phyloP scores from a whole-genome alignment of 2,329 filamentous ascomycete genomes.

The Talaromyces sp. region DNA sequence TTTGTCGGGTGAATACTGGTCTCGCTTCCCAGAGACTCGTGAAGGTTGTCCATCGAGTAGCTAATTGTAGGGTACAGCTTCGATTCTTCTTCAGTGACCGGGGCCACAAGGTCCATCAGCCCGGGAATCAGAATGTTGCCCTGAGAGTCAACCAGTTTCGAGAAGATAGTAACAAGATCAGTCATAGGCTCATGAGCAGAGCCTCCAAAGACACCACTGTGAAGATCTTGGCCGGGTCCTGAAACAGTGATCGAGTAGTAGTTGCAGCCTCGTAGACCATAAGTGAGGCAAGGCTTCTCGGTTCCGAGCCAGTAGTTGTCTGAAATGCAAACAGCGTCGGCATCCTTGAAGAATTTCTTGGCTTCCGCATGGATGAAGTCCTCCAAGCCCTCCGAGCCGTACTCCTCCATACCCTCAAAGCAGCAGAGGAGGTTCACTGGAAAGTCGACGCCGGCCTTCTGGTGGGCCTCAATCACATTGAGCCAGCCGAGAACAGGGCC shows the following conservation, averaged over 20 bases:
- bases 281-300: slow-evolving; percentile 96
- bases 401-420: slow-evolving; percentile 99
- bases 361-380: slow-evolving; percentile 89
- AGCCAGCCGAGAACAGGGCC: slow-evolving; percentile 95
- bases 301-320: slow-evolving; percentile 99
- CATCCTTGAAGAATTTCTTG: slow-evolving; percentile 90
- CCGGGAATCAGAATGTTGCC: slow-evolving; percentile 95
- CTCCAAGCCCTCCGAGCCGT: slow-evolving; percentile 92
- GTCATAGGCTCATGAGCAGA: slow-evolving; percentile 99
- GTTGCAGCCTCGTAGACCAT: slow-evolving; percentile 94
- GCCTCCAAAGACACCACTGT: slow-evolving; percentile 95
- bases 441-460: slow-evolving; percentile 89
- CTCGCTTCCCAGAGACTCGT: slow-evolving; percentile 83
- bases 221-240: slow-evolving; percentile 86
- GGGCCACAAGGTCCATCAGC: slow-evolving; percentile 86
- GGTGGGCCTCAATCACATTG: slow-evolving; percentile 95
- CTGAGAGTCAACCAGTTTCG: slow-evolving; percentile 76
- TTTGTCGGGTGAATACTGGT: slow-evolving; percentile 85
- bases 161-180: slow-evolving; percentile 78
- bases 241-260: slow-evolving; percentile 93
- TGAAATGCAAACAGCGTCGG: slow-evolving; percentile 94
- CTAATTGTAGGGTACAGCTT: slow-evolving; percentile 82
- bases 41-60: slow-evolving; percentile 93
- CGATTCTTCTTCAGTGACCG: slow-evolving; percentile 80
- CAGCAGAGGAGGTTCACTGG: slow-evolving; percentile 98